Evolutionary conservation across 75 land plant species (phyloP).

Genomic region (Sequoiadendron giganteum): DNA sequence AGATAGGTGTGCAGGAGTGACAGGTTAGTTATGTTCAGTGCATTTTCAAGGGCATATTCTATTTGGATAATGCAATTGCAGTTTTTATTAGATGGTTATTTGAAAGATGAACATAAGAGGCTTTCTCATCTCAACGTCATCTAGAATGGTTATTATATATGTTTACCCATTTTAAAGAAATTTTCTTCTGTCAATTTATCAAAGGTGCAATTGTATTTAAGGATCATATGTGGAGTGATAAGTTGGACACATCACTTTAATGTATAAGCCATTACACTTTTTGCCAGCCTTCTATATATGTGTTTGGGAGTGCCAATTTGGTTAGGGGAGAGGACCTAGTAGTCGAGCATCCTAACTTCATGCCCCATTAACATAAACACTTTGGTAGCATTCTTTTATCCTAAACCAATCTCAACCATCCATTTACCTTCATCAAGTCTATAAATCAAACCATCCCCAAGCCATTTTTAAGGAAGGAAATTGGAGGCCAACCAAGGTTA

Average conservation of each 20-base stretch:
- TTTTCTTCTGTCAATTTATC: background rate
- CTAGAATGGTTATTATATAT: background rate
- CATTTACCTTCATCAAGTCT: too few relatives aligned
- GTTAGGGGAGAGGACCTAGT: background rate
- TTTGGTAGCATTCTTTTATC: too few relatives aligned
- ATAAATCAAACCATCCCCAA: too few relatives aligned
- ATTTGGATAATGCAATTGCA: background rate
- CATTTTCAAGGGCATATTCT: background rate
- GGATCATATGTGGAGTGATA: background rate
- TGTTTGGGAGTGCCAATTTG: background rate
- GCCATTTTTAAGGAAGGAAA: too few relatives aligned
- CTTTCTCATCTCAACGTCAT: background rate
- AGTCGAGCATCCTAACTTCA: too few relatives aligned
- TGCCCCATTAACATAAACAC: too few relatives aligned
- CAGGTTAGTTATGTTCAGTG: background rate
- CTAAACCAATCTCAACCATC: too few relatives aligned
- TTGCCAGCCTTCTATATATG: background rate
- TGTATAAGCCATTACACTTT: background rate
- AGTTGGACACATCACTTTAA: background rate
- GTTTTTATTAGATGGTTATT: slow-evolving; percentile 21
- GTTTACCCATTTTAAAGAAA: background rate
- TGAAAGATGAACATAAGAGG: slow-evolving; percentile 10
- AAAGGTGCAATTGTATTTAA: background rate
- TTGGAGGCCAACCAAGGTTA: too few relatives aligned
- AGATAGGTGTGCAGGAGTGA: background rate